Base-by-base conservation (phyloP, 2,329 filamentous ascomycete species). In the Pyrenophora seminiperda region DNA sequence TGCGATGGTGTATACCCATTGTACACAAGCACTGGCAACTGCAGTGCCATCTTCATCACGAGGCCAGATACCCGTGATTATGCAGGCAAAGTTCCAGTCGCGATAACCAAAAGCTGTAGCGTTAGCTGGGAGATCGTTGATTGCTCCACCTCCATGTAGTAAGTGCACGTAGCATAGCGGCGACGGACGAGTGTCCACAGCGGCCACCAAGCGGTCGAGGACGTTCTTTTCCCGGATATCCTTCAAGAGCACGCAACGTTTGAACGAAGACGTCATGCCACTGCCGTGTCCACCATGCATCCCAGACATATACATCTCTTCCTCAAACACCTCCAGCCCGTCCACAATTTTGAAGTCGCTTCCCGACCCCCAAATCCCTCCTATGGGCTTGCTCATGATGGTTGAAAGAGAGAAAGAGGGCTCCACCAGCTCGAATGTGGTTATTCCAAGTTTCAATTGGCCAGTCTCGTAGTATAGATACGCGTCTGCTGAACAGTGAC, bases 51-150 rank as follows among this genome's bases (percentile, higher is more conserved):
- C 81, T 66, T 81, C 64, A 7, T 80, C 73, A 13, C 82, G 79
- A 2, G 75, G 73, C 84, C 84, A 87, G 49, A 85, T 79, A 19
- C 81, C 83, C 4, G 83, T 87, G 33, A 88, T 62, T 4, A 87
- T 81, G 58, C 84, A 87, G 37, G 83, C 84, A 71, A 81, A 87
- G 24, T 82, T 76, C 84, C 83, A 87, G 64, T 83, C 76, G 68
- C 84, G 80, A 72, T 80, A 85, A 36, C 84, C 83, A 45, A 87
- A 87, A 44, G 84, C 83, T 49, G 79, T 82, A 19, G 74, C 75
- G 54, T 79, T 67, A 4, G 69, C 54, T 1, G 69, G 59, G 13
- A 80, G 56, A 19, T 84, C 73, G 36, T 58, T n/a, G 33, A 83
- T 65, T 0, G 77, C 79, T 54, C 79, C 81, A 5, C 83, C 82